These are phyloP conservation scores for Pulveroboletus ravenelii DNA, from an alignment of 768 basidiomycete species.

Conservation along the genomic window DNA sequence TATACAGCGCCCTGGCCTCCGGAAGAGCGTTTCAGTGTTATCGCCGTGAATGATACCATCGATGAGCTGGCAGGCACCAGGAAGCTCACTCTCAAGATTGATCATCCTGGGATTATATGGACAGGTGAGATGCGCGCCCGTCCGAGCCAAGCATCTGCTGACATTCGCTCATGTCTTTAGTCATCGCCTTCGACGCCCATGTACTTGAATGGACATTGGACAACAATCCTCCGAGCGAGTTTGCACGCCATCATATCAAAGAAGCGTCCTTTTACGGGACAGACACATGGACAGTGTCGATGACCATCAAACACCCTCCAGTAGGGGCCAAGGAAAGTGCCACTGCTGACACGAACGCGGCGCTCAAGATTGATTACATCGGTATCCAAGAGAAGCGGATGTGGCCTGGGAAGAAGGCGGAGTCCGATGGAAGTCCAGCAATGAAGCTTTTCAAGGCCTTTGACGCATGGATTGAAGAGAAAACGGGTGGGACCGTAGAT, in stretches of 20 bases:
- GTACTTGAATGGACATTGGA: slow-evolving; percentile 83
- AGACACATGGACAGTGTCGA: slow-evolving; percentile 66
- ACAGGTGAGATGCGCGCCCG: slow-evolving; percentile 46
- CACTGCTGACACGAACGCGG: not conserved
- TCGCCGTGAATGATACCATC: slow-evolving; percentile 51
- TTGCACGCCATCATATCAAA: slow-evolving; percentile 83
- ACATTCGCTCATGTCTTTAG: slow-evolving; percentile 30
- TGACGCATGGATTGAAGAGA: slow-evolving; percentile 68
- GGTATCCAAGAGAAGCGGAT: slow-evolving; percentile 80
- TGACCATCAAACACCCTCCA: slow-evolving; percentile 56
- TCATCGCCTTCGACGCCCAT: slow-evolving; percentile 88
- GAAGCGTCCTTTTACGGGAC: slow-evolving; percentile 84
- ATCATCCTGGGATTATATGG: slow-evolving; percentile 85
- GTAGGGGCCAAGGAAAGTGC: not conserved
- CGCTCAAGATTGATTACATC: slow-evolving; percentile 65
- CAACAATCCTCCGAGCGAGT: slow-evolving; percentile 69
- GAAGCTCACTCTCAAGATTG: slow-evolving; percentile 60
- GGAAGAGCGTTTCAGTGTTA: slow-evolving; percentile 46
- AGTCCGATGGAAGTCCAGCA: slow-evolving; percentile 49
- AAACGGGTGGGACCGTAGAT: slow-evolving; percentile 63
- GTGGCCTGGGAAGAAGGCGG: slow-evolving; percentile 67
- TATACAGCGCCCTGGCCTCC: slow-evolving; percentile 50
- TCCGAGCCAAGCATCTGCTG: not conserved
- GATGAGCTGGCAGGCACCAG: slow-evolving; percentile 60
- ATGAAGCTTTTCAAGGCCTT: slow-evolving; percentile 73